Percentiles rank a stretch among this genome's conserved stretches.
phyloP scores from a whole-genome alignment of 441 rosid species.

The Syzygium malaccense region DNA sequence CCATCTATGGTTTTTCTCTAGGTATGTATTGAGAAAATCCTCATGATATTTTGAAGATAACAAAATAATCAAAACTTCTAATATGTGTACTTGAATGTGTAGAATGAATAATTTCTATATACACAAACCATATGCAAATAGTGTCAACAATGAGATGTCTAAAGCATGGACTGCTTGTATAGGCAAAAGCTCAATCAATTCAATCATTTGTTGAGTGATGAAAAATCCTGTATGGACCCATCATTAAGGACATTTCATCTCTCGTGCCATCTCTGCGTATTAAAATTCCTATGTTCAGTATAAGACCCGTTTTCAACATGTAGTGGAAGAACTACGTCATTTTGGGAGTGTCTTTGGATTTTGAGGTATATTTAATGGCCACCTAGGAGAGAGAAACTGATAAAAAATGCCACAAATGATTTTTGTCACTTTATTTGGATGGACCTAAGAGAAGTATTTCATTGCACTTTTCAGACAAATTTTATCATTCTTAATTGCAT shows the following conservation, averaged over 20 bases:
- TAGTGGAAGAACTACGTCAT: not conserved
- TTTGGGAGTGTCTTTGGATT: not conserved
- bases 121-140: not conserved
- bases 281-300: too few species aligned
- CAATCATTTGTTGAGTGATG: too few species aligned
- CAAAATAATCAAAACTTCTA: not conserved
- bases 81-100: not conserved
- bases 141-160: not conserved
- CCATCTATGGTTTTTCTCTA: not conserved
- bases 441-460: not conserved
- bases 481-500: too few species aligned
- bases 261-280: too few species aligned
- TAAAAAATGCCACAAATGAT: not conserved
- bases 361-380: not conserved
- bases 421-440: too few species aligned
- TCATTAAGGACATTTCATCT: too few species aligned
- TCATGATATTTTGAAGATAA: not conserved
- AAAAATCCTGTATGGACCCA: too few species aligned
- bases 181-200: too few species aligned
- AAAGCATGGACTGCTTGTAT: not conserved
- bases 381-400: not conserved
- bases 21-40: not conserved
- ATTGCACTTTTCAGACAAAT: too few species aligned
- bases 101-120: not conserved
- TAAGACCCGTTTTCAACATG: not conserved